Base-by-base conservation (phyloP, 2,329 filamentous ascomycete genomes). In the Penicillium griseofulvum region DNA sequence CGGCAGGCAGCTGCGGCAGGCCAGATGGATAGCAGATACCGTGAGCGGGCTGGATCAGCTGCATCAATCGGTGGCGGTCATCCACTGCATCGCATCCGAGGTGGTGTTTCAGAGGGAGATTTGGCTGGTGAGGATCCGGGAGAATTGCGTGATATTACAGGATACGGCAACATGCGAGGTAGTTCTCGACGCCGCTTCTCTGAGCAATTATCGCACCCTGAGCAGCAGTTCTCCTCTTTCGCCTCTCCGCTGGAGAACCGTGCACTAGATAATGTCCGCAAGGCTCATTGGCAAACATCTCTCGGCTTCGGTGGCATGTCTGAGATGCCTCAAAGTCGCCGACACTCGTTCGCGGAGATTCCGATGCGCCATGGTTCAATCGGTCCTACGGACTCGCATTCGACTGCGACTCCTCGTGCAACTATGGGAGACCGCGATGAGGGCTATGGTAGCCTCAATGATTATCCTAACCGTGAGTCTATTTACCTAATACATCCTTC, bases 331-430 rank as follows among this genome's bases (percentile, higher is more conserved):
- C 78, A 80, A 59, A 80, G 78, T 59, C 76, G 78, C 36, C 76
- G 78, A 19, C 78, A 81, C 63, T 80, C 78, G 16, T 80, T 81
- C 55, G 78, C 78, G 28, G 78, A 80, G 57, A 75, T 80, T 41
- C 77, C 78, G 11, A 75, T 78, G 34, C 73, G 78, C 39, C 75
- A 80, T 49, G 66, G 67, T 28, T 80, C 78, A 11, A 68, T 79
- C 46, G 67, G 74, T 50, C 57, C 61, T 9, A 39, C 56, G 38
- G 63, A 65, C 34, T 55, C 59, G 2, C 60, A 61, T 28, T 42
- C 54, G 8, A 52, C 59, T 16, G 57, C 54, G 8, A 58, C 63
- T 70, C 75, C 48, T 66, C 71, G 56, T 62, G 71, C 64, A 71
- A 76, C 41, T 50, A 66, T 26, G 65, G 60, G 61, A 58, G 74